Conservation (phyloP, 2,329 filamentous ascomycete genomes). For the Scolecobasidium constrictum region DNA sequence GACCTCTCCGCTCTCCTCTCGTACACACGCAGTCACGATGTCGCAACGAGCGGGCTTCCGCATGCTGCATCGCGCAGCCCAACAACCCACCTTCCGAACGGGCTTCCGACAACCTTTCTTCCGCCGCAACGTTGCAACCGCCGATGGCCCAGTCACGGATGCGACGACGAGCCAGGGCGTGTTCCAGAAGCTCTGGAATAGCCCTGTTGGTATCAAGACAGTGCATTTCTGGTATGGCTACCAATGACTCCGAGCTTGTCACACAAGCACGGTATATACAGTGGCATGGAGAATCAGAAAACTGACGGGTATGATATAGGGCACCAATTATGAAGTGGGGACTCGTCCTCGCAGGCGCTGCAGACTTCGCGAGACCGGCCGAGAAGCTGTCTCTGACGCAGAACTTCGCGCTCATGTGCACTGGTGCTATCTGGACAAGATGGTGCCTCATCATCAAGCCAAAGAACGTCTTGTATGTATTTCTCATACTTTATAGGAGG, state of each 20-base stretch:
- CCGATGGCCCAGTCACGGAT: background rate
- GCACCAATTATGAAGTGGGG: slow-evolving; percentile 97
- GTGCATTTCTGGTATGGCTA: slow-evolving; percentile 89
- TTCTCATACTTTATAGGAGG: background rate
- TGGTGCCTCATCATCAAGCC: slow-evolving; percentile 98
- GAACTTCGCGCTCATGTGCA: slow-evolving; percentile 81
- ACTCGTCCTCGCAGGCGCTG: slow-evolving; percentile 82
- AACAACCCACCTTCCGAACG: slow-evolving; percentile 2
- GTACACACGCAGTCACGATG: slow-evolving; percentile 28
- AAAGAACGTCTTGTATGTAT: slow-evolving; percentile 70
- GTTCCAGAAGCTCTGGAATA: slow-evolving; percentile 25
- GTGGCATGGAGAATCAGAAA: background rate
- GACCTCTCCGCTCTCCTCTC: slow-evolving; percentile 17
- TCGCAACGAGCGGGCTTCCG: slow-evolving; percentile 48
- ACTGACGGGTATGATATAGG: slow-evolving; percentile 40
- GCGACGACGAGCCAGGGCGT: background rate
- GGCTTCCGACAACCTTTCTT: slow-evolving; percentile 8
- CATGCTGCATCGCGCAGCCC: slow-evolving; percentile 40
- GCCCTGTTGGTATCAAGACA: slow-evolving; percentile 50
- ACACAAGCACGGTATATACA: background rate
- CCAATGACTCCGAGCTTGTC: too few species aligned
- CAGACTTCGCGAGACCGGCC: slow-evolving; percentile 82
- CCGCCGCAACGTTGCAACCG: slow-evolving; percentile 3
- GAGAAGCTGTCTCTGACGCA: slow-evolving; percentile 89
- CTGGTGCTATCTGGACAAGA: slow-evolving; percentile 92